Base-by-base conservation (phyloP, 257 asterid genomes). In the Capsicum baccatum region DNA sequence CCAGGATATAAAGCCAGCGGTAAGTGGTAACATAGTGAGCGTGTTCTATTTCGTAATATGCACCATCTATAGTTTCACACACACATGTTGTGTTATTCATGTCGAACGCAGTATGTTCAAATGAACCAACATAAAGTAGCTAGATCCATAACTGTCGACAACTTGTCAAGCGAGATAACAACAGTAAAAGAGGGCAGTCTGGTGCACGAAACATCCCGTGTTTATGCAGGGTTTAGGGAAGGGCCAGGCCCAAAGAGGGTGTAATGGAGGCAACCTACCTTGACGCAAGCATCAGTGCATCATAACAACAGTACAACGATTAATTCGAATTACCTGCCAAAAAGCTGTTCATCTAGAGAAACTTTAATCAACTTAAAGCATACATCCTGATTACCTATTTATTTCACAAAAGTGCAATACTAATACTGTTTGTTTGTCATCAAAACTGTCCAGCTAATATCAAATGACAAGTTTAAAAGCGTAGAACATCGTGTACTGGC, bases 401-500 rank as follows among this genome's bases (percentile, higher is more conserved):
- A 15, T 14, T 14, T 63, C 69, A 21, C 68, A 10, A 62, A 63
- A 21, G 70, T 10, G n/a, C 9, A 71, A 21, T 47, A 47, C 44
- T 74, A 50, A 74, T 74, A 37, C 21, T 74, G 21, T 21, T 50
- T 74, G 13, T 21, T 47, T 74, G 19, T 21, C 47, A 74, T 74
- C 21, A 48, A 74, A 74, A 21, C 50, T 44, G 33, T 74, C 5
- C 81, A 74, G 81, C 39, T 50, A 50, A 74, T 74, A 50, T 6
- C 81, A 74, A 74, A 74, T 50, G 81, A 74, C 81, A 74, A 74
- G 62, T 74, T 74, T 74, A 74, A 74, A 74, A 74, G 81, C 21
- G 14, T 74, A 6, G 90, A 90, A 81, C 97, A 94, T 55, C 86
- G 92, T 70, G 93, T 93, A 1, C 3, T 91, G 56, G 97, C 95